Base-by-base conservation (phyloP, 768 basidiomycete genomes). In the Tremella fuciformis region DNA sequence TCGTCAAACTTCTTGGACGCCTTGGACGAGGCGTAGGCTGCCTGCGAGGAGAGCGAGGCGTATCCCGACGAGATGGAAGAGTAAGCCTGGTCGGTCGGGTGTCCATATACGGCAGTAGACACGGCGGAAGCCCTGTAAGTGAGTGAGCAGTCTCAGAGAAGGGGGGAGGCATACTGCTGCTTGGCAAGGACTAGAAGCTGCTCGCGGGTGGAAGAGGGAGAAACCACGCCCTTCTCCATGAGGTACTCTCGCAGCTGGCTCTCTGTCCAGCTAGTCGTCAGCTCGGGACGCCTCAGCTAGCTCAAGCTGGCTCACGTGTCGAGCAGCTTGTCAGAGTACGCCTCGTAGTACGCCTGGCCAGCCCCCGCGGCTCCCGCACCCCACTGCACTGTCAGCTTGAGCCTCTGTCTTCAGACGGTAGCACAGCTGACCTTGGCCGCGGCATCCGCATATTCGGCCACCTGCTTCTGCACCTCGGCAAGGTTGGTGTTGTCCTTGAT, bases 161-260 rank as follows among this genome's bases (percentile, higher is more conserved):
- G 46, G 22, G 49, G 16, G 24, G 25, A 37, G 21, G 63, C 75
- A 62, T 60, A 78, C 74, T 84, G 83, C 60, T 83, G 81, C 79
- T 88, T 88, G 24, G 89, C 91, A 40, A 88, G 81, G 15, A 87
- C 78, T 19, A 88, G 80, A 19, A 97, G 84, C 68, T 91, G 84
- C 71, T 96, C 93, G 55, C 82, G 81, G 1, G 85, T 85, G 1
- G 88, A 87, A 25, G 83, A 82, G 13, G 93, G 92, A 6, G 86
- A 83, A 50, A 98, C 84, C 59, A 94, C 81, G 41, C 92, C 92
- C 65, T 94, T 87, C 69, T 88, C 84, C 54, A 96, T 83, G 11
- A 98, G 81, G 78, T 87, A 94, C 62, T 88, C 80, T 69, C 92
- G 84, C 19, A 96, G 80, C 25, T 82, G 82, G 13, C 84, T 85